phyloP scores from a whole-genome alignment of 2,329 filamentous ascomycete species.

The Calcarisporium arbuscula region DNA sequence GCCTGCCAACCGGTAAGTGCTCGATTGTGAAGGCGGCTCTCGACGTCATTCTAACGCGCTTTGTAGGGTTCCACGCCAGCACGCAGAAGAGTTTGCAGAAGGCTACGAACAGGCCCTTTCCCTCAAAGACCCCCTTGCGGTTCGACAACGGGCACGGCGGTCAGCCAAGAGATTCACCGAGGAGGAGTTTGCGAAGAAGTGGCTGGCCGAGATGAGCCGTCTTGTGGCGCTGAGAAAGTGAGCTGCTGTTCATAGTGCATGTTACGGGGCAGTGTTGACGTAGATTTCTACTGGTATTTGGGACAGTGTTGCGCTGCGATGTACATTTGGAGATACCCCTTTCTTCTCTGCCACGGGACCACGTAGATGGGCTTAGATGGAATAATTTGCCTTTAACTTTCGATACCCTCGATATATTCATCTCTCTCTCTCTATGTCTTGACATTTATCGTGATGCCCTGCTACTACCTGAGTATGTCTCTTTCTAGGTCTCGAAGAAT shows the following conservation, averaged over 20 bases:
- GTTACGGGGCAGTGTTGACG: too few relatives aligned
- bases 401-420: background rate
- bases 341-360: slow-evolving; percentile 12
- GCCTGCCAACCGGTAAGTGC: slow-evolving; percentile 64
- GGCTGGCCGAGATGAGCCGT: slow-evolving; percentile 68
- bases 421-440: too few relatives aligned
- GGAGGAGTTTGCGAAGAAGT: slow-evolving; percentile 73
- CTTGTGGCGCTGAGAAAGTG: slow-evolving; percentile 48
- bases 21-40: too few relatives aligned
- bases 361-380: slow-evolving; percentile 4
- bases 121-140: slow-evolving; percentile 64
- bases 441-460: too few relatives aligned
- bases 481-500: too few relatives aligned
- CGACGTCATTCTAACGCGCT: background rate
- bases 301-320: slow-evolving; percentile 12
- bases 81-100: slow-evolving; percentile 73
- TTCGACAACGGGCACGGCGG: slow-evolving; percentile 67
- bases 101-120: slow-evolving; percentile 73
- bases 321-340: slow-evolving; percentile 32
- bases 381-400: slow-evolving; percentile 1
- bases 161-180: slow-evolving; percentile 85
- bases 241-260: background rate
- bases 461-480: too few relatives aligned
- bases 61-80: slow-evolving; percentile 73
- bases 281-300: too few relatives aligned